Conservation (phyloP, 2,329 filamentous ascomycete genomes). For the Drechmeria coniospora region DNA sequence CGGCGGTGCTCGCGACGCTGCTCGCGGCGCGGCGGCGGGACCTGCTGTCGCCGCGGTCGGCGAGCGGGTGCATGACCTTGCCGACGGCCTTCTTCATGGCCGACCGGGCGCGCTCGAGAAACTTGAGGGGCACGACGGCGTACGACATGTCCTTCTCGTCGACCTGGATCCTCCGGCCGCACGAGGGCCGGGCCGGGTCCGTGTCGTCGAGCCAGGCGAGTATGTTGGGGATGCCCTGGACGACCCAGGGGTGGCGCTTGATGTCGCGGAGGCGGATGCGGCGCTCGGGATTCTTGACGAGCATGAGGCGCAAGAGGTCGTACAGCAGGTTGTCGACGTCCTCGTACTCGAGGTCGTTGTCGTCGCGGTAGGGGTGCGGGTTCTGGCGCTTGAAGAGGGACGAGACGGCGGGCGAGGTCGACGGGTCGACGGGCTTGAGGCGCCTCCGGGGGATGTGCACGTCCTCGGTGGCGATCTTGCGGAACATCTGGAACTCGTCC, state of each 20-base stretch:
- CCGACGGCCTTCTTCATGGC: conserved; percentile 54
- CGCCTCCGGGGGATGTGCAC: conserved; percentile 74
- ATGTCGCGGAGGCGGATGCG: conserved; percentile 84
- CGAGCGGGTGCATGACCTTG: conserved; percentile 46
- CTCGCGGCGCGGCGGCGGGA: conserved; percentile 42
- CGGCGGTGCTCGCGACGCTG: conserved; percentile 48
- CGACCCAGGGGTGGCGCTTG: conserved; percentile 86
- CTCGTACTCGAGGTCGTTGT: conserved; percentile 72
- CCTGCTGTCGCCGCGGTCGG: conserved; percentile 39
- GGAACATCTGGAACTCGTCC: conserved; percentile 84
- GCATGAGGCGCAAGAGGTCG: conserved; percentile 63
- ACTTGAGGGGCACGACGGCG: conserved; percentile 77
- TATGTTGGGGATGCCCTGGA: conserved; percentile 60
- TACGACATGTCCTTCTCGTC: conserved; percentile 79
- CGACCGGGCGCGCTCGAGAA: conserved; percentile 72
- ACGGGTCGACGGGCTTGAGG: conserved; percentile 57
- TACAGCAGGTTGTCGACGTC: conserved; percentile 65
- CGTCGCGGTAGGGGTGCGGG: conserved; percentile 53
- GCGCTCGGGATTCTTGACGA: conserved; percentile 78
- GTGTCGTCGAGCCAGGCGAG: conserved; percentile 85
- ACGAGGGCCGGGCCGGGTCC: conserved; percentile 62
- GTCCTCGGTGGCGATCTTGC: conserved; percentile 81
- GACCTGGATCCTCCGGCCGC: conserved; percentile 79
- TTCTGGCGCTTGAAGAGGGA: conserved; percentile 43
- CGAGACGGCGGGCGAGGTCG: conserved; percentile 37